These are phyloP conservation scores for Melastoma candidum DNA, from an alignment of 441 rosid species.

Conservation along the genomic window DNA sequence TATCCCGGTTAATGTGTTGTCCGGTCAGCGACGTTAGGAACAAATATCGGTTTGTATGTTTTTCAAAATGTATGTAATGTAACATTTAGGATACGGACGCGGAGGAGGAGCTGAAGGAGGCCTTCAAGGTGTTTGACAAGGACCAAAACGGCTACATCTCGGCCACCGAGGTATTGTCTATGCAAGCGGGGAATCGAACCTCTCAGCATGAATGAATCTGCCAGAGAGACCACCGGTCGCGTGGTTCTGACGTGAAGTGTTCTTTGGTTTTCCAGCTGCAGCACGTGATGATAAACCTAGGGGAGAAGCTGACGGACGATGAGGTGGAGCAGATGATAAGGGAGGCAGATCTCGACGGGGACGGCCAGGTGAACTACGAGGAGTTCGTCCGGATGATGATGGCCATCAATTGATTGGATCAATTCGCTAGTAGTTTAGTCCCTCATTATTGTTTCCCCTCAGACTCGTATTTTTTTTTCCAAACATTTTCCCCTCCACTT, in stretches of 20 bases:
- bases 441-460: no score
- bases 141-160: conserved; percentile 10
- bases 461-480: no score
- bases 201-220: no score
- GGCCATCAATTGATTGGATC: background rate
- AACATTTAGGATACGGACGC: conserved; percentile 7
- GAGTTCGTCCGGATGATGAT: conserved; percentile 9
- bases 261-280: conserved; percentile 1
- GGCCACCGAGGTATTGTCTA: background rate
- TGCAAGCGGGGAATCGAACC: no score
- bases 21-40: background rate
- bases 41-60: background rate
- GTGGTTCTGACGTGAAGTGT: no score
- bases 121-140: conserved; percentile 10
- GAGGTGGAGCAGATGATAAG: conserved; percentile 7
- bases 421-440: no score
- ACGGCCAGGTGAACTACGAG: conserved; percentile 8
- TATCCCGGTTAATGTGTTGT: no score
- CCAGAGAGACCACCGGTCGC: no score
- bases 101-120: conserved; percentile 10
- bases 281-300: conserved; percentile 9
- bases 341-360: conserved; percentile 8
- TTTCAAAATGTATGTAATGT: no score
- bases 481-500: no score
- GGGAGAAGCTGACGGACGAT: background rate